phyloP scores from a whole-genome alignment of 257 asterid species.

The Thymus mandschuricus region DNA sequence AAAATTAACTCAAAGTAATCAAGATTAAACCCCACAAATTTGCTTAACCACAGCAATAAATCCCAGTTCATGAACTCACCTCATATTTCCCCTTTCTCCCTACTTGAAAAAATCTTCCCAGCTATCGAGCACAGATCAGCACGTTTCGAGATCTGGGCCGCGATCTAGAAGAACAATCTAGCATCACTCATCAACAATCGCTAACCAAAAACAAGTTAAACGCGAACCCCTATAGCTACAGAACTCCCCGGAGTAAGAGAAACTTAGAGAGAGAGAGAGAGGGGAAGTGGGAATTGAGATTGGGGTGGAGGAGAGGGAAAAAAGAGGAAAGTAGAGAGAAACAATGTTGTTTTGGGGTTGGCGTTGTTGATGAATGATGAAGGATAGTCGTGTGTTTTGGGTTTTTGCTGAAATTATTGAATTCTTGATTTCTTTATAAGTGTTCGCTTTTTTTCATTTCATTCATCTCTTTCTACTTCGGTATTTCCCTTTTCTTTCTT shows the following conservation, averaged over 20 bases:
- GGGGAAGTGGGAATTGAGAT: constrained; percentile 17
- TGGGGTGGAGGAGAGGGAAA: constrained; percentile 36
- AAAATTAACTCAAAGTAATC: constrained; percentile 5
- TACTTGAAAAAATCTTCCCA: constrained; percentile 29
- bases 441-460: constrained; percentile 12
- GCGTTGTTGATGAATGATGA: constrained; percentile 40
- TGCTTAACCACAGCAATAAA: constrained; percentile 26
- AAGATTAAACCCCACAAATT: constrained; percentile 39
- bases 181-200: constrained; percentile 48
- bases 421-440: constrained; percentile 15
- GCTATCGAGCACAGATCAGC: constrained; percentile 51
- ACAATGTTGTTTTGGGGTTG: constrained; percentile 30
- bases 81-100: constrained; percentile 29
- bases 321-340: constrained; percentile 4
- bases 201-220: constrained; percentile 35
- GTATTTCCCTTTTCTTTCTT: background rate
- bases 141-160: constrained; percentile 66
- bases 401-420: constrained; percentile 31
- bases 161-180: constrained; percentile 62
- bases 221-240: constrained; percentile 38
- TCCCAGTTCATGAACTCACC: constrained; percentile 47
- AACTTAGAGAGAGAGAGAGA: constrained; percentile 34
- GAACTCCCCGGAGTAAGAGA: constrained; percentile 39
- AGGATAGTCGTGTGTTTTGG: constrained; percentile 29
- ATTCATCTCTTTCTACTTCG: background rate